phyloP scores from a whole-genome alignment of 805 yeast genomes.

The Blastobotrys chiropterorum region DNA sequence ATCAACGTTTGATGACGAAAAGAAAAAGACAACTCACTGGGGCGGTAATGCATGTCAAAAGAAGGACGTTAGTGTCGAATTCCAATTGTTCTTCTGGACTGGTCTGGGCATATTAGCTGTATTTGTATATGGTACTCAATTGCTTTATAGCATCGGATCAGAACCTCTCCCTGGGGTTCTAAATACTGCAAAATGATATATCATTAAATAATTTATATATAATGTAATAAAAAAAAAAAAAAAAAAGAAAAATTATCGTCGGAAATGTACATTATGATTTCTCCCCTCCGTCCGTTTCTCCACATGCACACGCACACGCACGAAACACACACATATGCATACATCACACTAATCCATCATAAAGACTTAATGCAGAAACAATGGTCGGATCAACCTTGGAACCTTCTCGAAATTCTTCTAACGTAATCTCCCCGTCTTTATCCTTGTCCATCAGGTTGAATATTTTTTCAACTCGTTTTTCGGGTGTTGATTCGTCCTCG shows the following conservation, averaged over 20 bases:
- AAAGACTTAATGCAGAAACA: constrained; percentile 66
- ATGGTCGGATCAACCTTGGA: constrained; percentile 74
- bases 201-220: neutral
- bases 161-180: constrained; percentile 66
- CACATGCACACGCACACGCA: neutral
- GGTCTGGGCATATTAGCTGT: constrained; percentile 41
- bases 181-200: constrained; percentile 41
- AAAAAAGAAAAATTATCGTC: neutral
- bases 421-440: constrained; percentile 59
- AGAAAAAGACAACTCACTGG: constrained; percentile 31
- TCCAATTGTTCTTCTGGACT: constrained; percentile 67
- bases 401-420: constrained; percentile 79
- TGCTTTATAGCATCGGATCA: constrained; percentile 48
- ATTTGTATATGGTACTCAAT: constrained; percentile 45
- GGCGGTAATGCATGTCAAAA: constrained; percentile 53
- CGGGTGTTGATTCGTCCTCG: constrained; percentile 90
- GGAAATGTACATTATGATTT: neutral
- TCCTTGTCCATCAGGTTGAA: constrained; percentile 70
- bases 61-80: constrained; percentile 58
- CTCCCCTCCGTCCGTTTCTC: neutral
- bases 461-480: constrained; percentile 73
- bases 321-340: neutral
- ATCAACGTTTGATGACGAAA: constrained; percentile 25
- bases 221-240: too few relatives aligned
- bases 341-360: constrained; percentile 67